These are phyloP conservation scores for Tolypocladium ovalisporum DNA, from an alignment of 2,329 filamentous ascomycete species.

Conservation along the genomic window DNA sequence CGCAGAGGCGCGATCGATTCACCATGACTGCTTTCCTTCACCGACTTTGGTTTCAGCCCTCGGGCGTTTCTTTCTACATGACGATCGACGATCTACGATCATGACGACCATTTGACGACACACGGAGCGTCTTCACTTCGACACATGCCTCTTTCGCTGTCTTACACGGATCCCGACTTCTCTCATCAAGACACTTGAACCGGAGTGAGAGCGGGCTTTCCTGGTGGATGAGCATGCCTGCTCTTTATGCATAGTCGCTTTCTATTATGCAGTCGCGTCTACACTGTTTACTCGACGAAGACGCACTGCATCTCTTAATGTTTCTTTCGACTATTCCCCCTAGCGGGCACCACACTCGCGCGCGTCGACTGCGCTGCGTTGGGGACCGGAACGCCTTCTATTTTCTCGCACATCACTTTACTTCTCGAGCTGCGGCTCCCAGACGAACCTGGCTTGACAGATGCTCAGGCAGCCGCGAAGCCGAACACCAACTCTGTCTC, in stretches of 20 bases:
- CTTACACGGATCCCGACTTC: background rate
- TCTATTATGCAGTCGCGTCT: background rate
- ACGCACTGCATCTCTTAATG: conserved; percentile 10
- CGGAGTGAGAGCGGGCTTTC: background rate
- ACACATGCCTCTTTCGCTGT: background rate
- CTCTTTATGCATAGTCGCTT: background rate
- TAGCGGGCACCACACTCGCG: conserved; percentile 10
- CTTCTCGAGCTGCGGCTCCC: conserved; percentile 1
- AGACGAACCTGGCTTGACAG: conserved; percentile 9
- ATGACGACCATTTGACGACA: conserved; percentile 1
- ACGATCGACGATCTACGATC: conserved; percentile 2
- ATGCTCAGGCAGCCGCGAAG: background rate
- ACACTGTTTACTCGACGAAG: background rate
- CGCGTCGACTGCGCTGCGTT: conserved; percentile 18
- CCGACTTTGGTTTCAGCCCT: background rate
- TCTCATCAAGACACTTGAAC: background rate
- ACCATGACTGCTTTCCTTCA: conserved; percentile 1
- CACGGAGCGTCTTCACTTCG: background rate
- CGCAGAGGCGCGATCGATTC: background rate
- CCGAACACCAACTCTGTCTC: background rate
- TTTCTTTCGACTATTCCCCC: conserved; percentile 12
- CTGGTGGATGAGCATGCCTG: background rate
- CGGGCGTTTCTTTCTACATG: background rate
- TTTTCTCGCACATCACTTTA: conserved; percentile 5
- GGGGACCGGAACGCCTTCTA: conserved; percentile 1